Evolutionary conservation across 768 basidiomycete genomes (phyloP), one percentile per base, ranked within the genome.

Genomic region (Trametes sanguinea): DNA sequence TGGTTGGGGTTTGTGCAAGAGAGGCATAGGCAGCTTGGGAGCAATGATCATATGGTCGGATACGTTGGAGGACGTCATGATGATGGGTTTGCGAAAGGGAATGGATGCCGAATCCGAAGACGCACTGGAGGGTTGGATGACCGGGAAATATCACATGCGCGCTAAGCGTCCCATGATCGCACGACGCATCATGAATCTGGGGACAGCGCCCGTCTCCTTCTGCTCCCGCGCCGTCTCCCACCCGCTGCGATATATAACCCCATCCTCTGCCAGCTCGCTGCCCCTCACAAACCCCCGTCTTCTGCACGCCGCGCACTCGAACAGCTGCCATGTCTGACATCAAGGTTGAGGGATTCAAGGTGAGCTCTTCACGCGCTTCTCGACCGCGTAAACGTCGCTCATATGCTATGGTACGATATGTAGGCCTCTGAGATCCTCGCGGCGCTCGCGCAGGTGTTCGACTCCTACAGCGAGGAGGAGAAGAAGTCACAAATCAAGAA

Each of bases 311-410:
- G 17, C 33, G 13, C 42, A 51, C 50, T 51, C 42, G 6, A 33
- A 32, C 11, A 52, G 42, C 53, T 43, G 51, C 53, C 61, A 90
- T 90, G 88, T 86, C 88, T 69, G 82, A 87, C 73, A 77, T 92
- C 77, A 88, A 87, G 76, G 83, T 81, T 27, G 76, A 81, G 47
- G 89, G 88, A n/a, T 92, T 90, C 83, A 83, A 89, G 81, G 90
- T 84, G 56, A 42, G 68, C 63, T 39, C 10, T 17, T n/a, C 13
- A n/a, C 43, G 45, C 40, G 17, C 46, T 13, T 42, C 17, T 50
- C 27, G 16, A 2, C 46, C 10, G 32, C 37, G n/a, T 37, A 32
- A 30, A 27, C 29, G 7, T 10, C 7, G 17, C n/a, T 42, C 39
- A 13, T 35, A 13, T 29, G 22, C 40, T 39, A 40, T 40, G 7